A percentile compares a stretch with the other conserved stretches of the same genome.
Evolutionary conservation across 2,329 filamentous ascomycete genomes (phyloP).

Genomic region (Aspergillus udagawae): DNA sequence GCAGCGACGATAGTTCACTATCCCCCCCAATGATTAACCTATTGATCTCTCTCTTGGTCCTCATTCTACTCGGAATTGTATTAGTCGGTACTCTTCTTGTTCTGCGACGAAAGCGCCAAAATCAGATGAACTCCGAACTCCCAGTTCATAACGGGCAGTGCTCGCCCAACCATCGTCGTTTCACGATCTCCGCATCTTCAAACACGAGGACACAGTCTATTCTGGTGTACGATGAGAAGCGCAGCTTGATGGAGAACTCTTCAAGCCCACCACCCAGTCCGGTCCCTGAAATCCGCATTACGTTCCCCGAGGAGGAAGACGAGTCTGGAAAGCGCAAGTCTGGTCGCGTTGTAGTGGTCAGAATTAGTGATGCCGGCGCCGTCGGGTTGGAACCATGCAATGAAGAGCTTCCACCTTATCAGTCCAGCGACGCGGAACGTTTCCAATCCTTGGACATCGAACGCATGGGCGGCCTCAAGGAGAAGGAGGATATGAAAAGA

Average conservation of each 20-base stretch:
- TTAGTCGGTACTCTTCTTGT: slow-evolving; percentile 66
- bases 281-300: slow-evolving; percentile 97
- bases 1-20: slow-evolving; percentile 44
- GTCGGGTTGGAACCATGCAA: slow-evolving; percentile 83
- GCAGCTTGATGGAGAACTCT: slow-evolving; percentile 72
- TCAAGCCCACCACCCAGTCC: slow-evolving; percentile 71
- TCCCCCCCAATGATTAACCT: slow-evolving; percentile 66
- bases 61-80: slow-evolving; percentile 69
- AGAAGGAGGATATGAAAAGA: slow-evolving; percentile 60
- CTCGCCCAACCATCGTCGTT: slow-evolving; percentile 50
- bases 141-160: slow-evolving; percentile 64
- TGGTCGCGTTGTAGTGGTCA: slow-evolving; percentile 85
- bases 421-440: slow-evolving; percentile 70
- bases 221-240: slow-evolving; percentile 75
- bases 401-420: slow-evolving; percentile 81
- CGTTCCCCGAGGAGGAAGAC: slow-evolving; percentile 92
- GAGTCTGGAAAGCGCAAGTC: slow-evolving; percentile 70
- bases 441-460: slow-evolving; percentile 96
- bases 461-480: slow-evolving; percentile 87
- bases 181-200: slow-evolving; percentile 52
- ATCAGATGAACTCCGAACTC: slow-evolving; percentile 48
- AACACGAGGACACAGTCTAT: slow-evolving; percentile 63
- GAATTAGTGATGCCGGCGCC: slow-evolving; percentile 78
- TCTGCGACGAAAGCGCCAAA: slow-evolving; percentile 64
- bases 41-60: slow-evolving; percentile 71